Percentiles rank a stretch among this genome's conserved stretches.
Conservation (phyloP, 2,329 filamentous ascomycete genomes). For the Fusarium anguioides region DNA sequence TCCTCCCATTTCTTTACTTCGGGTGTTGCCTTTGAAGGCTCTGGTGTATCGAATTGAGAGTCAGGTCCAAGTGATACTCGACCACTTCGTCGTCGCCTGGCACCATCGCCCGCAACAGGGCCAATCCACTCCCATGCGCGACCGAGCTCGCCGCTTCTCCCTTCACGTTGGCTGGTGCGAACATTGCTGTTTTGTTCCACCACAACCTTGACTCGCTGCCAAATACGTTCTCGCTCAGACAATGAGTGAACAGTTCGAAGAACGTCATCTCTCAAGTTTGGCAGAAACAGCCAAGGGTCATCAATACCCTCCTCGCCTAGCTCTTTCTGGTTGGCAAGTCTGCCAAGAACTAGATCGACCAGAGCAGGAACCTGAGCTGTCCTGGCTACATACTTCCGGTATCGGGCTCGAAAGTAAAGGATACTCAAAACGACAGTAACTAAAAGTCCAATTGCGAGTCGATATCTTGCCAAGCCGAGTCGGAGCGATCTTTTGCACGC, state of each 20-base stretch:
- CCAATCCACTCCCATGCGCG: conserved; percentile 79
- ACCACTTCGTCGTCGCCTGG: conserved; percentile 62
- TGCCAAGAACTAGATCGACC: conserved; percentile 85
- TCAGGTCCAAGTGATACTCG: conserved; percentile 61
- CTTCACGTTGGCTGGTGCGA: conserved; percentile 76
- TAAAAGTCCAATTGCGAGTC: conserved; percentile 81
- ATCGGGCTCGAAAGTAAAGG: conserved; percentile 72
- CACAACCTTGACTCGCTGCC: conserved; percentile 83
- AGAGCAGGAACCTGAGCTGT: conserved; percentile 82
- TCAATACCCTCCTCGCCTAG: conserved; percentile 74
- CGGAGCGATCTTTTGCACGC: conserved; percentile 81
- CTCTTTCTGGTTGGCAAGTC: conserved; percentile 84
- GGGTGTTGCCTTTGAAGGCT: conserved; percentile 33
- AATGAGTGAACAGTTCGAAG: conserved; percentile 83
- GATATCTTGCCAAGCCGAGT: conserved; percentile 86
- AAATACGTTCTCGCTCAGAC: conserved; percentile 80
- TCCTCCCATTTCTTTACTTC: conserved; percentile 57
- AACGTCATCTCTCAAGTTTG: conserved; percentile 91
- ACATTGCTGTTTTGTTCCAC: conserved; percentile 97
- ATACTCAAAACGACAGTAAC: conserved; percentile 60
- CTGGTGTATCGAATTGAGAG: conserved; percentile 50
- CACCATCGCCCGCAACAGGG: conserved; percentile 59
- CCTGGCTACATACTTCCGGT: conserved; percentile 71
- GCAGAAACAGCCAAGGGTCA: conserved; percentile 86
- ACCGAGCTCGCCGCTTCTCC: conserved; percentile 72